Base-by-base conservation (phyloP, 352 stramenopile species). In the Phytophthora meadii region DNA sequence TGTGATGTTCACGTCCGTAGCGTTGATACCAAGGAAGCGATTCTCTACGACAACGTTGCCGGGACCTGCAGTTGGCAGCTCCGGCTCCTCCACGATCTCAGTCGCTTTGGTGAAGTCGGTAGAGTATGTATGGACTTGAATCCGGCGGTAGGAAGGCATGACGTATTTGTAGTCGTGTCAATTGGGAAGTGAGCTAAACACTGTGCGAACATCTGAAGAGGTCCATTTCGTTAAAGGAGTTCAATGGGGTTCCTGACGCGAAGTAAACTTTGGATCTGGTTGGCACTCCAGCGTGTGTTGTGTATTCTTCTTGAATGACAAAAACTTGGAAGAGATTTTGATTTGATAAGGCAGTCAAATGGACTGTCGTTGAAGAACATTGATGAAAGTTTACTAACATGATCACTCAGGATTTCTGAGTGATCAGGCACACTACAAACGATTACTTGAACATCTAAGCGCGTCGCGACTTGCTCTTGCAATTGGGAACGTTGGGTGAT, bases 1-100 rank as follows among this genome's bases (percentile, higher is more conserved):
- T 24, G 77, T 85, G 48, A 85, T 61, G 65, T 82, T 85, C 51
- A 87, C 67, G 54, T 87, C 75, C 10, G 77, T 81, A 40, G 72
- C 77, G 39, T 87, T 87, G 62, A 87, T 80, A 8, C 77, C 77
- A 39, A 72, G 24, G 44, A 64, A 72, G 11, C 30, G 57, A 44
- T 68, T 72, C 63, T 81, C 54, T 34, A 87, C 72, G 30, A 87
- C 69, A 24, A 82, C 59, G 25, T 66, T 48, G 11, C 72, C 75
- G 3, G 72, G 42, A 0, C 46, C 45, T 10, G 76, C 48, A 15
- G 46, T 72, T 10, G 76, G 70, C 4, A 79, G 36, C 39, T 79
- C 59, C 1, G 67, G 17, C 17, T 65, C 58, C 17, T 68, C 62
- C 2, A 79, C 59, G 32, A 86, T 70, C 50, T 74, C 24, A 4